Evolutionary conservation across 2,329 filamentous ascomycete genomes (phyloP).

Genomic region (Clonostachys rhizophaga): DNA sequence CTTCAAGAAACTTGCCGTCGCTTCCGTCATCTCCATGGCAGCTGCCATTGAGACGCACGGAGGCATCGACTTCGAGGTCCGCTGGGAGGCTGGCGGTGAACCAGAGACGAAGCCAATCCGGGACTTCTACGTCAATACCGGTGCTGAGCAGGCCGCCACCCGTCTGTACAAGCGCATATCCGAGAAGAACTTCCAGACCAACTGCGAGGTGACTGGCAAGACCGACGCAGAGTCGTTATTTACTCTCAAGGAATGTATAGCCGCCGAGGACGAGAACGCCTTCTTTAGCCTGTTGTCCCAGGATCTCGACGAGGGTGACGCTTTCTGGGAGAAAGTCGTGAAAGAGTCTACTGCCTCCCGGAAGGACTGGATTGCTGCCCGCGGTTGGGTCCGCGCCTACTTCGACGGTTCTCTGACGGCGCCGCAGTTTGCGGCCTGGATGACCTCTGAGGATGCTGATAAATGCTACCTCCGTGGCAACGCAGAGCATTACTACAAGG

Average conservation of each 20-base stretch:
- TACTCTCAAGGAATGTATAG: neutral
- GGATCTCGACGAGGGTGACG: slow-evolving; percentile 1
- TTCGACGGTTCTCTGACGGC: neutral
- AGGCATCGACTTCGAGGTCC: slow-evolving; percentile 1
- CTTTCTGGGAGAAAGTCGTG: slow-evolving; percentile 9
- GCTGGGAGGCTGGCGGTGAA: neutral
- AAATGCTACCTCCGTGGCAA: neutral
- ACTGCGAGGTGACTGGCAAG: neutral
- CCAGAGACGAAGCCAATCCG: neutral
- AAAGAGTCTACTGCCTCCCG: slow-evolving; percentile 15
- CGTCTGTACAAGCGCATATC: neutral
- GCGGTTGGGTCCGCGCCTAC: neutral
- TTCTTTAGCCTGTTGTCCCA: slow-evolving; percentile 1
- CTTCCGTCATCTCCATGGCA: neutral
- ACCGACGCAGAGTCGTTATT: neutral
- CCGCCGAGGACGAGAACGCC: neutral
- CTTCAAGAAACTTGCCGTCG: neutral
- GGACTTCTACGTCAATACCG: neutral
- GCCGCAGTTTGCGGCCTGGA: neutral
- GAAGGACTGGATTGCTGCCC: neutral
- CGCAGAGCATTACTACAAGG: slow-evolving; percentile 1
- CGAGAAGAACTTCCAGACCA: neutral
- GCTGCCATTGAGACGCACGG: slow-evolving; percentile 1
- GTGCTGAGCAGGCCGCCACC: neutral
- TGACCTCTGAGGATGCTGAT: neutral